A percentile compares a stretch with the other conserved stretches of the same genome.
Evolutionary conservation across 345 rosid genomes (phyloP).

Genomic region (Hirschfeldia incana): DNA sequence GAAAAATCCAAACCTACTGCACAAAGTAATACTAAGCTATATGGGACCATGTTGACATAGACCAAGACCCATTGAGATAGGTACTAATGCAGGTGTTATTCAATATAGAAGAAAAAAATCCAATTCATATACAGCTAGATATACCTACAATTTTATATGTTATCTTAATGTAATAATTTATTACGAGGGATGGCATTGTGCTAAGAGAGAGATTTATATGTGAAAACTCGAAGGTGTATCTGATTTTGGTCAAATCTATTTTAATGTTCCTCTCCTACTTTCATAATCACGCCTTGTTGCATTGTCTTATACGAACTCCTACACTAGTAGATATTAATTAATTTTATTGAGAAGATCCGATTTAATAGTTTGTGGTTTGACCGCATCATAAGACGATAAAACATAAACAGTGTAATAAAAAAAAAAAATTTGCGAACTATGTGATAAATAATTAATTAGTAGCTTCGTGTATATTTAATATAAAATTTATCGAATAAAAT

Average conservation of each 20-base stretch:
- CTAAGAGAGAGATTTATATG: slow-evolving; percentile 9
- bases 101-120: not conserved
- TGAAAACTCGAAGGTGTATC: slow-evolving; percentile 39
- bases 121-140: slow-evolving; percentile 15
- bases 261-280: not conserved
- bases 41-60: slow-evolving; percentile 35
- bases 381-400: slow-evolving; percentile 11
- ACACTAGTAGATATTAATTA: not conserved
- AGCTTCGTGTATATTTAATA: not conserved
- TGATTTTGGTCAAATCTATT: slow-evolving; percentile 34
- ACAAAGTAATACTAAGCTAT: slow-evolving; percentile 22
- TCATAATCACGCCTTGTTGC: slow-evolving; percentile 15
- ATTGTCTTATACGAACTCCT: not conserved
- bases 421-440: not conserved
- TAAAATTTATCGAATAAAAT: not conserved
- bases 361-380: slow-evolving; percentile 2
- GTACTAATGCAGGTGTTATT: slow-evolving; percentile 15
- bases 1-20: slow-evolving; percentile 25
- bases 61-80: slow-evolving; percentile 20
- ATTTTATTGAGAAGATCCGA: not conserved
- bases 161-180: not conserved
- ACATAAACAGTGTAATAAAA: not conserved
- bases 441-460: not conserved
- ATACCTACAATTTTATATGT: not conserved
- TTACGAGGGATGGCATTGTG: slow-evolving; percentile 11